A percentile compares a stretch with the other conserved stretches of the same genome.
These are phyloP conservation scores for Thuidium tamariscinum DNA, from an alignment of 225 moss, liverwort and hornwort genomes.

Conservation along the genomic window DNA sequence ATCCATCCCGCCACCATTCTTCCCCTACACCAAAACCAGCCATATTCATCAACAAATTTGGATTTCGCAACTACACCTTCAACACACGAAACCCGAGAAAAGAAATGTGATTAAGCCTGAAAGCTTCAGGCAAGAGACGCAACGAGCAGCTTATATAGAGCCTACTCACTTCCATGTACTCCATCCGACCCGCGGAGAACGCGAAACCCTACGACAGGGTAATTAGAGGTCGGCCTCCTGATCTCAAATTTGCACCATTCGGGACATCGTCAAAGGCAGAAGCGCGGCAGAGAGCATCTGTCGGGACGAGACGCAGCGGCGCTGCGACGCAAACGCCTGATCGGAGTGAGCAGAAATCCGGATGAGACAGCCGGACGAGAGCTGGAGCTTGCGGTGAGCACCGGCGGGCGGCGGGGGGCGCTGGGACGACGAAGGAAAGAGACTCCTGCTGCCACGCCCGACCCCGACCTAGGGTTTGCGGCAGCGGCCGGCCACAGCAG, in stretches of 20 bases:
- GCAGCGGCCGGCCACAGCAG: conserved; percentile 22
- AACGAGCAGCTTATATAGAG: not conserved
- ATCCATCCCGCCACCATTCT: conserved; percentile 28
- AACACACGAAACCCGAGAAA: not conserved
- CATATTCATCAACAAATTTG: not conserved
- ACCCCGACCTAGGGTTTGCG: conserved; percentile 22
- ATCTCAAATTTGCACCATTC: not conserved
- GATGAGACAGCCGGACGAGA: not conserved
- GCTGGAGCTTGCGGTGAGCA: conserved; percentile 24
- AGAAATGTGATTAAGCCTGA: not conserved
- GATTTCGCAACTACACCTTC: not conserved
- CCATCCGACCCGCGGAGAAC: not conserved
- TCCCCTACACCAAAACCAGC: not conserved
- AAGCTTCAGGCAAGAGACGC: not conserved
- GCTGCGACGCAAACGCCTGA: not conserved
- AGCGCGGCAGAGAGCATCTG: not conserved
- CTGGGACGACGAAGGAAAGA: not conserved
- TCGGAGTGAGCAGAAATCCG: not conserved
- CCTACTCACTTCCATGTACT: conserved; percentile 28
- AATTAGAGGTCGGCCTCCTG: not conserved
- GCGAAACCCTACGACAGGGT: conserved; percentile 16
- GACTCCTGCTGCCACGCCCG: not conserved
- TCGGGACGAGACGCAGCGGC: not conserved
- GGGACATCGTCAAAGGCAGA: not conserved
- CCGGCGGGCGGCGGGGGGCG: not conserved